phyloP scores from a whole-genome alignment of 148 eudicot species.

The Arbutus unedo region DNA sequence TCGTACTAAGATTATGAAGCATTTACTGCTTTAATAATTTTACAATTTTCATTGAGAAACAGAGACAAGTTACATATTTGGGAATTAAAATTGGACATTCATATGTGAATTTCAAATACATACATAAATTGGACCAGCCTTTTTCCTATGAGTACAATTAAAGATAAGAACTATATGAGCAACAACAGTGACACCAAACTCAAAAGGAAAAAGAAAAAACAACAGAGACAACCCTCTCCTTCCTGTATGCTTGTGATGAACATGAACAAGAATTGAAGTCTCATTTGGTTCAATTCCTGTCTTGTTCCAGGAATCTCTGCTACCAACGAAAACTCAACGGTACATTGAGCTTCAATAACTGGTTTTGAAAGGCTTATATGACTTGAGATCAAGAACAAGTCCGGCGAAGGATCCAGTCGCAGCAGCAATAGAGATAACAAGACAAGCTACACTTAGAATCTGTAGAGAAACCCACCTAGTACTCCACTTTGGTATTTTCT shows the following conservation, averaged over 20 bases:
- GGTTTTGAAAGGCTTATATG: slow-evolving; percentile 34
- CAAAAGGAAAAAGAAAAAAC: too few species aligned
- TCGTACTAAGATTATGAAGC: too few species aligned
- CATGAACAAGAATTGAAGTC: background rate
- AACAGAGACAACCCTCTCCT: too few species aligned
- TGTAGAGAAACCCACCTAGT: slow-evolving; percentile 38
- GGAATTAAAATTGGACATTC: background rate
- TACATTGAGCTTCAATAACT: slow-evolving; percentile 12
- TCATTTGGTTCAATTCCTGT: background rate
- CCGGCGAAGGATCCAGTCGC: slow-evolving; percentile 41
- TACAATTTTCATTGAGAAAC: background rate
- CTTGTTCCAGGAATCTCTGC: background rate
- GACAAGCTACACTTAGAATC: slow-evolving; percentile 30
- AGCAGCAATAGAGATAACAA: slow-evolving; percentile 34
- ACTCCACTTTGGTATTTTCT: slow-evolving; percentile 33
- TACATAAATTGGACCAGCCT: background rate
- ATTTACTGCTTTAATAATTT: too few species aligned
- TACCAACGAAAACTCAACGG: too few species aligned
- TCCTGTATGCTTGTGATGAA: background rate
- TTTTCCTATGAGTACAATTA: background rate
- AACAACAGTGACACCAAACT: background rate
- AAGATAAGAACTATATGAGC: background rate
- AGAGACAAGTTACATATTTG: background rate
- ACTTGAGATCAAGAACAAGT: slow-evolving; percentile 26
- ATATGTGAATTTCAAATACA: background rate